phyloP scores from a whole-genome alignment of 371 early-diverging fungal genomes.

The Amoeboaphelidium occidentale region DNA sequence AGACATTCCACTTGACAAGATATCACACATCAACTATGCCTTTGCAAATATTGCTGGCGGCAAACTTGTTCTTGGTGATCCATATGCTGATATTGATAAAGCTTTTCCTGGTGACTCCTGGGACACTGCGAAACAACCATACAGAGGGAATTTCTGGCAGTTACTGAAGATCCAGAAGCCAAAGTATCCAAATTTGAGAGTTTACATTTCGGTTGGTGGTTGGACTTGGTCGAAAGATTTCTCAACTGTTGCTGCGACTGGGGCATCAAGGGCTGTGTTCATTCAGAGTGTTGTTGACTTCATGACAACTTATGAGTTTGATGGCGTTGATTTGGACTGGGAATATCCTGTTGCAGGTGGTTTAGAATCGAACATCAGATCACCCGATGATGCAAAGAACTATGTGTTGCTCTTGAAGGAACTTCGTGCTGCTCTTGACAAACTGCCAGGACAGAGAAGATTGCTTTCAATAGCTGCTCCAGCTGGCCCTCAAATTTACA shows the following conservation, averaged over 20 bases:
- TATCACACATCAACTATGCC: no score
- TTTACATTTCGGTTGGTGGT: constrained; percentile 42
- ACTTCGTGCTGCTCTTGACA: constrained; percentile 29
- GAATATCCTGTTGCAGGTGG: constrained; percentile 51
- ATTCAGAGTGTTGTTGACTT: constrained; percentile 26
- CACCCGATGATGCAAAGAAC: constrained; percentile 21
- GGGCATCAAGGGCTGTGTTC: constrained; percentile 18
- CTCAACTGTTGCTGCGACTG: constrained; percentile 23
- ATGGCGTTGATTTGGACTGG: constrained; percentile 31
- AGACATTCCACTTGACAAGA: no score
- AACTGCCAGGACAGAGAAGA: no score
- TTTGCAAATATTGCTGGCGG: no score
- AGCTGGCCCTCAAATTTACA: constrained; percentile 19
- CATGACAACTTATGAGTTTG: constrained; percentile 9
- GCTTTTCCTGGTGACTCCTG: no score
- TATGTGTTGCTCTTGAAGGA: constrained; percentile 26
- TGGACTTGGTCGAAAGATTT: constrained; percentile 44
- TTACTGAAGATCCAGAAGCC: no score
- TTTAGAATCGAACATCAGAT: constrained; percentile 31
- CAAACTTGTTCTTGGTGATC: no score
- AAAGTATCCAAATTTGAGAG: constrained; percentile 21
- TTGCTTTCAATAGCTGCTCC: constrained; percentile 27
- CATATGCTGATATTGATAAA: no score
- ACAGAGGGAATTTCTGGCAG: no score
- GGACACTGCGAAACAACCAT: no score